Percentiles rank a stretch among this genome's conserved stretches.
These are phyloP conservation scores for Triticum timopheevii DNA, from an alignment of 176 grass and related monocot genomes.

Conservation along the genomic window DNA sequence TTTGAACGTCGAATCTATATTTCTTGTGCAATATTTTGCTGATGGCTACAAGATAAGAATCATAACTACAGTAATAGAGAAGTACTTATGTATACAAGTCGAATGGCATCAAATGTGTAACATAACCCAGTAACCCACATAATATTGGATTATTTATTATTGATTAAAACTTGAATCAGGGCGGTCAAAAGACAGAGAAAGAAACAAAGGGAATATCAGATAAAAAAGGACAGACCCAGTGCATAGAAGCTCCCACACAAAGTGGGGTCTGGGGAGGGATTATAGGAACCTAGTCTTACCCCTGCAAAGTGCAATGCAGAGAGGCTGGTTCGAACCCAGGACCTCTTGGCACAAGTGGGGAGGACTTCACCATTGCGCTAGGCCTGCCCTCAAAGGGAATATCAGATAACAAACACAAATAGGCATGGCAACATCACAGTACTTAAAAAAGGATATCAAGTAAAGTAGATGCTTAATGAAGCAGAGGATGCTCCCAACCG, in stretches of 20 bases:
- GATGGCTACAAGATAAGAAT: neutral
- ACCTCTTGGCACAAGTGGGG: no score
- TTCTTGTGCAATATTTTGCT: neutral
- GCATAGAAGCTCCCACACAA: no score
- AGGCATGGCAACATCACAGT: neutral
- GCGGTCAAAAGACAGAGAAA: neutral
- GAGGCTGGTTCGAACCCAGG: no score
- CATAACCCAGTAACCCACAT: neutral
- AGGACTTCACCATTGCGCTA: no score
- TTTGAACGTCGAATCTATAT: neutral
- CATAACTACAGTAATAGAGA: neutral
- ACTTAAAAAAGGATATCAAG: neutral
- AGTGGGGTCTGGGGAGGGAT: no score
- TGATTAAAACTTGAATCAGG: neutral
- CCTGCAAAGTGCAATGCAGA: no score
- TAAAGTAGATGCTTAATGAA: neutral
- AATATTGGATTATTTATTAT: neutral
- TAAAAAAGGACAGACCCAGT: neutral
- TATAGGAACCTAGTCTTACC: no score
- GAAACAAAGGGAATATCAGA: neutral
- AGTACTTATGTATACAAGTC: neutral
- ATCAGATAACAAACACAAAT: conserved; percentile 14
- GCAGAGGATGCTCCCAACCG: neutral
- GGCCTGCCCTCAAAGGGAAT: neutral
- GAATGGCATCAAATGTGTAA: neutral